A percentile compares a stretch with the other conserved stretches of the same genome.
These are phyloP conservation scores for Talaromyces sp. DNA, from an alignment of 2,329 filamentous ascomycete genomes.

Conservation along the genomic window DNA sequence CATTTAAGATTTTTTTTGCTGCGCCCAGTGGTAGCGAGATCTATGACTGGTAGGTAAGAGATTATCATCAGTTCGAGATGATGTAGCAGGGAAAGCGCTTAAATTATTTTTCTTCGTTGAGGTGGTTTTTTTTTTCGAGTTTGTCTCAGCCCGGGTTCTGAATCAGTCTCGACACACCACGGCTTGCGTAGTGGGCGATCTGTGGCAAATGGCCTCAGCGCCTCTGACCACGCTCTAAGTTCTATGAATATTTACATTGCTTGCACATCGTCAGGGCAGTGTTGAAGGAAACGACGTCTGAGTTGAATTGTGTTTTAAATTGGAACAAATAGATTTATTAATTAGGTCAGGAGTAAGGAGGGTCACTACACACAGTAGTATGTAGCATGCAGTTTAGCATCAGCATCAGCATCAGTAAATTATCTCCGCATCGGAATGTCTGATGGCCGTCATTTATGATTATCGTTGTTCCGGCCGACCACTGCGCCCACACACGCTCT, in stretches of 20 bases:
- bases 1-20: too few relatives aligned
- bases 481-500: conserved; percentile 7
- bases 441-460: conserved; percentile 1
- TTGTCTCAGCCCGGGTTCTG: neutral
- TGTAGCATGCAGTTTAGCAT: neutral
- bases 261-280: neutral
- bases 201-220: conserved; percentile 3
- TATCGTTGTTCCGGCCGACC: conserved; percentile 19
- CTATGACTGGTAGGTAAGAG: neutral
- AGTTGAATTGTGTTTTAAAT: neutral
- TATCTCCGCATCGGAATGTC: conserved; percentile 5
- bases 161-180: neutral
- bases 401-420: neutral
- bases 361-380: neutral
- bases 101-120: neutral
- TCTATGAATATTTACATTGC: neutral
- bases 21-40: neutral
- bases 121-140: neutral
- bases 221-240: neutral
- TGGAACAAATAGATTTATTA: neutral
- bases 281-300: neutral
- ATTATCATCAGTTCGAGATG: too few relatives aligned
- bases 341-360: neutral
- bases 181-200: neutral
- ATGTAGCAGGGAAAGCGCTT: neutral